A percentile compares a stretch with the other conserved stretches of the same genome.
These are phyloP conservation scores for Tagetes patula DNA, from an alignment of 129 eudicot species.

Conservation along the genomic window DNA sequence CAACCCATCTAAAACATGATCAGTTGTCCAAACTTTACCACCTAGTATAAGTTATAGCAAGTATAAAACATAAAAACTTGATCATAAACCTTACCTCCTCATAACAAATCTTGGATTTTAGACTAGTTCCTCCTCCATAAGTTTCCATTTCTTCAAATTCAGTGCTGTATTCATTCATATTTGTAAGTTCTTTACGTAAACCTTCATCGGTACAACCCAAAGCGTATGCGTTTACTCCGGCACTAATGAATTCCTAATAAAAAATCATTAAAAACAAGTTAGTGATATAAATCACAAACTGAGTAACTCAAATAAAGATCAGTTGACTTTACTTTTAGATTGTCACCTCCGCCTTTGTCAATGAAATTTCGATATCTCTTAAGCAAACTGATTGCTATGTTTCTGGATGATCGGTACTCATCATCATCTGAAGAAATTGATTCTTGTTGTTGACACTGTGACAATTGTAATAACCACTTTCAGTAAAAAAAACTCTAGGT, in stretches of 20 bases:
- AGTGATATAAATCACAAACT: slow-evolving; percentile 2
- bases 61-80: neutral
- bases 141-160: slow-evolving; percentile 76
- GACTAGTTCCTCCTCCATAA: slow-evolving; percentile 68
- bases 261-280: slow-evolving; percentile 16
- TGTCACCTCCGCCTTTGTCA: slow-evolving; percentile 94
- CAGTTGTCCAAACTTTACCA: neutral
- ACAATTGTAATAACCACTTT: slow-evolving; percentile 14
- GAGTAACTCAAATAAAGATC: slow-evolving; percentile 17
- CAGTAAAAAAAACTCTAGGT: neutral
- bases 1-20: neutral
- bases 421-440: slow-evolving; percentile 68
- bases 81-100: slow-evolving; percentile 59
- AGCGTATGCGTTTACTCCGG: slow-evolving; percentile 95
- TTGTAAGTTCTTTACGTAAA: slow-evolving; percentile 68
- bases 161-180: slow-evolving; percentile 75
- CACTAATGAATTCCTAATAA: slow-evolving; percentile 83
- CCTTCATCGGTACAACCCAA: slow-evolving; percentile 91
- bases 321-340: slow-evolving; percentile 58
- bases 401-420: slow-evolving; percentile 91
- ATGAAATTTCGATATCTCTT: slow-evolving; percentile 73
- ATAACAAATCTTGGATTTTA: slow-evolving; percentile 67
- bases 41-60: neutral
- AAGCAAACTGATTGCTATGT: slow-evolving; percentile 85
- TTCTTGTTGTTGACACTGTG: slow-evolving; percentile 70